A percentile compares a stretch with the other conserved stretches of the same genome.
Conservation (phyloP, 164 flowering plant species). For the Hamamelis virginiana region DNA sequence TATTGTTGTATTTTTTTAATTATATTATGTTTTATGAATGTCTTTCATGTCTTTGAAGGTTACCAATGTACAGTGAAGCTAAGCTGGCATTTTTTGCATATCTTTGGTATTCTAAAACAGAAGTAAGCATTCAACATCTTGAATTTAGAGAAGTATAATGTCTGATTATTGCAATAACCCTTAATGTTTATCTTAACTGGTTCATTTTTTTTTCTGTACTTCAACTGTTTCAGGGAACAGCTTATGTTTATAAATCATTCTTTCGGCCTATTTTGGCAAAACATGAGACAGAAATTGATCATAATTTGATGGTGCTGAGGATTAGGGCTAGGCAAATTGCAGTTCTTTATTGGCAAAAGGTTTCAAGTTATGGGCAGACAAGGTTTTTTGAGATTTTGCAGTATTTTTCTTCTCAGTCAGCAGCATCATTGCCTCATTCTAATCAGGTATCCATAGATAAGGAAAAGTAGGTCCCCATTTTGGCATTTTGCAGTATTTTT, state of each 20-base stretch:
- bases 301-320: constrained; percentile 57
- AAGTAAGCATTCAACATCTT: constrained; percentile 31
- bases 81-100: constrained; percentile 78
- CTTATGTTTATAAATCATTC: constrained; percentile 63
- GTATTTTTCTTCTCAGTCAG: constrained; percentile 51
- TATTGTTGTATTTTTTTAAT: neutral
- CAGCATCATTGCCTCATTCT: constrained; percentile 37
- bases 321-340: constrained; percentile 55
- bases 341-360: constrained; percentile 54
- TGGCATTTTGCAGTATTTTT: neutral
- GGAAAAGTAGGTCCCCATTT: neutral
- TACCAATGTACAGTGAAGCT: constrained; percentile 85
- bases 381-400: constrained; percentile 62
- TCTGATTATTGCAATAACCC: neutral
- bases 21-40: constrained; percentile 1
- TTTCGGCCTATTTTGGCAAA: constrained; percentile 58
- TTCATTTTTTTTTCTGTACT: neutral
- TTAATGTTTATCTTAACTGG: neutral
- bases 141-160: neutral
- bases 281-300: constrained; percentile 83
- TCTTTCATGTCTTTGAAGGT: constrained; percentile 40
- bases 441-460: constrained; percentile 41
- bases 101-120: constrained; percentile 77
- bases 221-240: constrained; percentile 59
- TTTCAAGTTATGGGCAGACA: constrained; percentile 57